Base-by-base conservation (phyloP, 768 basidiomycete genomes). In the Leccinum arenicola region DNA sequence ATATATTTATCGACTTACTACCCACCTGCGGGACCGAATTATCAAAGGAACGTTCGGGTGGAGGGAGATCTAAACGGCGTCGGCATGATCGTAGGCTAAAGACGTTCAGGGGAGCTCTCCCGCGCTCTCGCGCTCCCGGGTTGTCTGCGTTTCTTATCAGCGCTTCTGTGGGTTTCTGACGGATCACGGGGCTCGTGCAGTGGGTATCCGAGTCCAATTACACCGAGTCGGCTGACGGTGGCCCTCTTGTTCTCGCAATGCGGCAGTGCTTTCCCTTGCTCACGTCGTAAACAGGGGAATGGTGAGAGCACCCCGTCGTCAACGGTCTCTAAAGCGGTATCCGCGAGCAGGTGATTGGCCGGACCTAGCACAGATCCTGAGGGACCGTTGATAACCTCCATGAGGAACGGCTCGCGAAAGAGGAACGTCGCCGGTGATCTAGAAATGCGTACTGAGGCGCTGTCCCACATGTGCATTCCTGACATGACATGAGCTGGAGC, bases 381-480 rank as follows among this genome's bases (percentile, higher is more conserved):
- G 43, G 57, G 15, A 17, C 56, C 23, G 50, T 50, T 53, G 60
- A 61, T 58, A 53, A 43, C 43, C n/a, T 40, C 15, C 60, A 57
- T 57, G 69, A 69, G 63, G 73, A 71, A 33, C 59, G 19, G n/a
- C 4, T 43, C n/a, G 9, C 73, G 5, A 63, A 19, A 15, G 73
- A 47, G 65, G 60, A 31, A 60, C 63, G 47, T 25, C 36, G n/a
- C 31, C 36, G 29, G n/a, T 1, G 5, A 50, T 49, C 50, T 50
- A 77, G 59, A 62, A 66, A n/a, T 77, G 70, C 59, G 78, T 79
- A 45, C 5, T 45, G 43, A 21, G 45, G 33, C 21, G 12, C 19
- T 59, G 17, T 25, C 23, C 11, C 43, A n/a, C 25, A 58, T 45
- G 52, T 47, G 63, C 61, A 57, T 54, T 21, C 61, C 66, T 14